Percentiles rank a stretch among this genome's conserved stretches.
Conservation (phyloP, 768 basidiomycete genomes). For the Boletales sp. region DNA sequence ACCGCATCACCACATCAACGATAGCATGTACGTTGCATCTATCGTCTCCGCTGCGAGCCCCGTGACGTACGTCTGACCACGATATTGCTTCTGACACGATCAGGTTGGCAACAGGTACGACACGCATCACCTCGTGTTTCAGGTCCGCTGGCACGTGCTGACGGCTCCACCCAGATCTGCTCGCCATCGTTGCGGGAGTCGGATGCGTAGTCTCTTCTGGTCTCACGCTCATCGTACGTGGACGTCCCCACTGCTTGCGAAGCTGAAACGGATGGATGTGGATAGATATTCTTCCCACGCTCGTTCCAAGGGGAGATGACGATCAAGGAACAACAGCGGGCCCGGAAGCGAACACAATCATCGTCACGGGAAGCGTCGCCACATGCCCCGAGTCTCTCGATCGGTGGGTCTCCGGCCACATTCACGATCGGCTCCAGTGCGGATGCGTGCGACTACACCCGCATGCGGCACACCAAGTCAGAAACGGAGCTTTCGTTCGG, state of each 20-base stretch:
- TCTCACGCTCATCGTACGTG: constrained; percentile 66
- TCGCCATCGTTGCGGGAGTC: constrained; percentile 54
- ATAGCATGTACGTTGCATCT: constrained; percentile 40
- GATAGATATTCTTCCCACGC: constrained; percentile 81
- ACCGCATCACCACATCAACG: constrained; percentile 61
- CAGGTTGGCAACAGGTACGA: constrained; percentile 27
- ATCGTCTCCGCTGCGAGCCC: not conserved
- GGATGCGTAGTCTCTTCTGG: constrained; percentile 67
- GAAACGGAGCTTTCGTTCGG: not conserved
- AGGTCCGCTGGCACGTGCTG: too few relatives aligned
- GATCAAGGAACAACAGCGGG: constrained; percentile 37
- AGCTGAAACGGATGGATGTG: too few relatives aligned
- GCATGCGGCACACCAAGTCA: not conserved
- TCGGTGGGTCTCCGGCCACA: too few relatives aligned
- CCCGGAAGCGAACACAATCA: too few relatives aligned
- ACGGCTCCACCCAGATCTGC: constrained; percentile 42
- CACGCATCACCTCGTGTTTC: too few relatives aligned
- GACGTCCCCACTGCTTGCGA: not conserved
- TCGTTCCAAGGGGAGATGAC: constrained; percentile 65
- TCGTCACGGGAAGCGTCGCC: too few relatives aligned
- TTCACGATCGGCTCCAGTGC: too few relatives aligned
- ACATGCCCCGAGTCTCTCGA: too few relatives aligned
- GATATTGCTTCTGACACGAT: not conserved
- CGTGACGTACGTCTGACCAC: not conserved
- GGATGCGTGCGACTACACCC: too few relatives aligned